A percentile compares a stretch with the other conserved stretches of the same genome.
These are phyloP conservation scores for Psidium guajava DNA, from an alignment of 345 rosid species.

Conservation along the genomic window DNA sequence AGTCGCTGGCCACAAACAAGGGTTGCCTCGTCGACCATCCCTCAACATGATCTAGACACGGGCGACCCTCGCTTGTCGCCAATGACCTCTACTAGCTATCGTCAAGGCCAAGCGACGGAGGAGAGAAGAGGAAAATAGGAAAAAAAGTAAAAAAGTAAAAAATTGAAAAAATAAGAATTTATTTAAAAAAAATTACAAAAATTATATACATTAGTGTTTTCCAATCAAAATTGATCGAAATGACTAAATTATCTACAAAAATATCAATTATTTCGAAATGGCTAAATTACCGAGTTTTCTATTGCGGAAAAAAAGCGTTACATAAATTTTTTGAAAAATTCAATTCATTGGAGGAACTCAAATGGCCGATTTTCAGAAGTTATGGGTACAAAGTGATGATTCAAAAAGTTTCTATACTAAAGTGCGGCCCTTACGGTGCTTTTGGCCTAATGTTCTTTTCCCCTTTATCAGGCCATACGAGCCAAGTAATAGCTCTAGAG, in stretches of 20 bases:
- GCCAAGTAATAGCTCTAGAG: neutral
- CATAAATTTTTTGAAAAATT: neutral
- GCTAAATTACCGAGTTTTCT: neutral
- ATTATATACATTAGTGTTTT: neutral
- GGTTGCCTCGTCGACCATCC: neutral
- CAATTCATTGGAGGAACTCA: neutral
- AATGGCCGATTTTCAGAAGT: neutral
- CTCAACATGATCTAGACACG: neutral
- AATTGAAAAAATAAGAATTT: neutral
- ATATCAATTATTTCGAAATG: neutral
- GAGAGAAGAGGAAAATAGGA: neutral
- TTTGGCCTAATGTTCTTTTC: neutral
- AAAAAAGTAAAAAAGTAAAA: accelerated
- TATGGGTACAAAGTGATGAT: neutral
- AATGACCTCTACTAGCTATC: no score
- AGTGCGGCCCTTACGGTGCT: neutral
- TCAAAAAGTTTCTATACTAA: neutral
- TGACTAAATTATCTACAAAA: no score
- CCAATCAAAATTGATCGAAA: neutral
- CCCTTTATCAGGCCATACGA: neutral
- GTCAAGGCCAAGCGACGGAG: no score
- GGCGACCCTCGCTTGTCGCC: accelerated
- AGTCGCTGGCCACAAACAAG: neutral
- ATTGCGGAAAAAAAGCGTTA: neutral
- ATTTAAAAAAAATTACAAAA: neutral